Evolutionary conservation across 495 filamentous ascomycete species (phyloP).

Genomic region (Podospora pseudoanserina): DNA sequence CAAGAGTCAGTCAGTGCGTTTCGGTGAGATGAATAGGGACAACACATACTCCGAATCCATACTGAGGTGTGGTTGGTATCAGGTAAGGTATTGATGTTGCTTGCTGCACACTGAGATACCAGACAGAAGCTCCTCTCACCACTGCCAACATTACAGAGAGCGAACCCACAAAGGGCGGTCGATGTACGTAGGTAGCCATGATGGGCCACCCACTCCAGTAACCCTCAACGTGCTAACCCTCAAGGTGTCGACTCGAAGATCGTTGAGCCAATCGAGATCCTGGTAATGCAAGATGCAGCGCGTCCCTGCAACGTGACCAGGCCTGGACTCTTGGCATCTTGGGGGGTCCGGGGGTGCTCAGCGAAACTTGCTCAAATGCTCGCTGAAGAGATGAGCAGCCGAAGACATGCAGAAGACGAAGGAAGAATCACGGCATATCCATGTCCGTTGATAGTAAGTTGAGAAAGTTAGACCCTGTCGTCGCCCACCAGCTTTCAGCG

Average conservation of each 20-base stretch:
- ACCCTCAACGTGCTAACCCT: background rate
- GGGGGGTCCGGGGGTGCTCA: background rate
- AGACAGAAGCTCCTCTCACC: background rate
- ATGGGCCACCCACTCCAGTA: background rate
- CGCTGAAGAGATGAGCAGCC: background rate
- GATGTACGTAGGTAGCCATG: background rate
- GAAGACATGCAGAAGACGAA: background rate
- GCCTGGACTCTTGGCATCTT: background rate
- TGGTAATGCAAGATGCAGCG: background rate
- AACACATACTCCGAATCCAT: constrained; percentile 7
- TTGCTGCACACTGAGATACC: background rate
- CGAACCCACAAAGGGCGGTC: background rate
- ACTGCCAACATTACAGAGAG: background rate
- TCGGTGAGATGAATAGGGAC: background rate
- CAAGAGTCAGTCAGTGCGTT: background rate
- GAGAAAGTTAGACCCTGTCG: background rate
- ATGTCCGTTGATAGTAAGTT: background rate
- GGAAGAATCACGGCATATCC: background rate
- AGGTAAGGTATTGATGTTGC: background rate
- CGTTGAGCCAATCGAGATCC: background rate
- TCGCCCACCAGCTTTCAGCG: background rate
- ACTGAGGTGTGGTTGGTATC: background rate
- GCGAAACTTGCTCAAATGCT: constrained; percentile 12
- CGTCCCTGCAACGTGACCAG: background rate
- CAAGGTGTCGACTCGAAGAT: background rate